Percentiles rank a stretch among this genome's conserved stretches.
phyloP scores from a whole-genome alignment of 305 asterid genomes.

The Striga hermonthica region DNA sequence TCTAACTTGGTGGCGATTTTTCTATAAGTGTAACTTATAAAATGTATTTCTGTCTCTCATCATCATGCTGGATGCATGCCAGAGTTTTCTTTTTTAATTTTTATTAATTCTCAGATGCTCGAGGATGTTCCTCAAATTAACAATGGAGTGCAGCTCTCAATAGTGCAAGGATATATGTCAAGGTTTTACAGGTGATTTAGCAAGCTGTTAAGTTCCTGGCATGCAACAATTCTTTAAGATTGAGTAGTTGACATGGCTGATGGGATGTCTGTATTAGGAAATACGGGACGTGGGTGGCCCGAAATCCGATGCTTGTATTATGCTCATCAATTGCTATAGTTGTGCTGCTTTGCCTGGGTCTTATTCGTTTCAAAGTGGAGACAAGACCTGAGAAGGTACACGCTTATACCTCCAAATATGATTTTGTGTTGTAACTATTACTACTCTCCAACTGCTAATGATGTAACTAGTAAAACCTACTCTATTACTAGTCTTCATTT shows the following conservation, averaged over 20 bases:
- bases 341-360: constrained; percentile 85
- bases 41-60: too few relatives aligned
- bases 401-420: constrained; percentile 5
- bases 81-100: not conserved
- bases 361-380: constrained; percentile 89
- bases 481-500: not conserved
- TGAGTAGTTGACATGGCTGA: constrained; percentile 34
- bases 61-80: constrained; percentile 19
- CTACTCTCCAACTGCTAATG: not conserved
- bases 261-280: constrained; percentile 54
- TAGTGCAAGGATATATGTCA: constrained; percentile 97
- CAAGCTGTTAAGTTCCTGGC: constrained; percentile 12
- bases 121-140: constrained; percentile 91
- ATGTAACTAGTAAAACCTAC: not conserved
- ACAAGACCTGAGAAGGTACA: constrained; percentile 99
- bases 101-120: constrained; percentile 58
- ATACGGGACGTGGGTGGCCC: constrained; percentile 98
- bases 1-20: too few relatives aligned
- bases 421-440: not conserved
- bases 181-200: constrained; percentile 78
- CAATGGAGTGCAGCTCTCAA: constrained; percentile 83
- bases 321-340: constrained; percentile 73
- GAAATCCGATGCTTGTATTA: constrained; percentile 80
- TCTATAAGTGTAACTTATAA: too few relatives aligned
- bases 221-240: constrained; percentile 26